A percentile compares a stretch with the other conserved stretches of the same genome.
phyloP scores from a whole-genome alignment of 345 rosid genomes.

The Lumnitzera littorea region DNA sequence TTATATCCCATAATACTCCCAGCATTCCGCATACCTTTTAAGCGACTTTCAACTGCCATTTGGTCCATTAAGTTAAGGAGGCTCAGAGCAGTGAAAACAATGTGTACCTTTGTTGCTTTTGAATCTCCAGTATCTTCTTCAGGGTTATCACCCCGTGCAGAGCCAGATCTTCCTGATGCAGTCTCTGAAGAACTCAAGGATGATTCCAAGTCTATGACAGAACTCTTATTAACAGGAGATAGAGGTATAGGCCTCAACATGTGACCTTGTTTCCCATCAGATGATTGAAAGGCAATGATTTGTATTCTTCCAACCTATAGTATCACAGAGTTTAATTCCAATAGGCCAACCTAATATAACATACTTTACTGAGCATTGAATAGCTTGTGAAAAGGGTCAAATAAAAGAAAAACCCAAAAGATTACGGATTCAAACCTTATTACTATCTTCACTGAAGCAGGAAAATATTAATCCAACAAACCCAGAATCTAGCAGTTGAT shows the following conservation, averaged over 20 bases:
- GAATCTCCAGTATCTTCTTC: slow-evolving; percentile 74
- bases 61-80: neutral
- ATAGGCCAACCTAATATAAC: neutral
- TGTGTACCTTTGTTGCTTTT: slow-evolving; percentile 48
- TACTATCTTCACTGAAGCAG: slow-evolving; percentile 84
- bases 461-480: slow-evolving; percentile 94
- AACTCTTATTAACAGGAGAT: slow-evolving; percentile 43
- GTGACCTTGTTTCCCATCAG: slow-evolving; percentile 68
- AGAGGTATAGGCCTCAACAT: slow-evolving; percentile 36
- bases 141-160: slow-evolving; percentile 33
- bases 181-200: slow-evolving; percentile 65
- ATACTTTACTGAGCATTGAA: too few species aligned
- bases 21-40: too few species aligned
- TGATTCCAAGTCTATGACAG: slow-evolving; percentile 64
- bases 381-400: neutral
- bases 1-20: too few species aligned
- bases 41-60: neutral
- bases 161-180: slow-evolving; percentile 34
- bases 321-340: neutral
- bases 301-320: slow-evolving; percentile 93
- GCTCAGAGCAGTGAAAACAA: slow-evolving; percentile 3
- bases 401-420: neutral
- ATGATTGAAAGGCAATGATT: slow-evolving; percentile 95
- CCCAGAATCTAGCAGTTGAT: slow-evolving; percentile 94
- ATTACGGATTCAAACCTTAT: slow-evolving; percentile 45